Percentiles rank a stretch among this genome's conserved stretches.
Conservation (phyloP, 805 yeast species). For the Hanseniaspora jakobsenii region DNA sequence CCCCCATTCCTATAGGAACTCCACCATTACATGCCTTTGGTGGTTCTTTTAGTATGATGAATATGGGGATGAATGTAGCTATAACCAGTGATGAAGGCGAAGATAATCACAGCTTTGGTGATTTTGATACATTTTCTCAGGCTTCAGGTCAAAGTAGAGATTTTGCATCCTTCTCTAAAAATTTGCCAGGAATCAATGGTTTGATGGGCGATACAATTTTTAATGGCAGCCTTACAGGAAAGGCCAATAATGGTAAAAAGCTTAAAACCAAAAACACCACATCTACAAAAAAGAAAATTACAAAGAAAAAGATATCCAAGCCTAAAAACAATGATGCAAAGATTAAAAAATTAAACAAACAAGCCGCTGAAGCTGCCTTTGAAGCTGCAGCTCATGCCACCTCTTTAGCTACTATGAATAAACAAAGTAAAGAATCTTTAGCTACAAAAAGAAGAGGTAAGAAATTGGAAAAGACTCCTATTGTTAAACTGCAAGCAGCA, state of each 20-base stretch:
- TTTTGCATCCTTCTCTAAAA: neutral
- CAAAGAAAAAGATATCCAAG: conserved; percentile 1
- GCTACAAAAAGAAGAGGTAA: conserved; percentile 15
- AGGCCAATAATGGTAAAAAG: neutral
- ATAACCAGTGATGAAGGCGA: conserved; percentile 14
- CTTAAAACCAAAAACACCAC: neutral
- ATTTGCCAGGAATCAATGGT: neutral
- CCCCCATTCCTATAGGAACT: conserved; percentile 13
- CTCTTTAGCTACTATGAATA: conserved; percentile 13
- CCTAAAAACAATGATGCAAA: neutral
- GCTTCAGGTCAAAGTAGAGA: neutral
- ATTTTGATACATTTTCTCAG: conserved; percentile 10
- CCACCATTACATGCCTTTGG: conserved; percentile 16
- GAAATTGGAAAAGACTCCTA: conserved; percentile 6
- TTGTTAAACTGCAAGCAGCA: neutral
- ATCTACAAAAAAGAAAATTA: neutral
- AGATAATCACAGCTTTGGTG: conserved; percentile 5
- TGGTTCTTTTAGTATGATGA: conserved; percentile 12
- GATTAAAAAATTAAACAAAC: conserved; percentile 2
- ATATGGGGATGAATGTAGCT: conserved; percentile 13
- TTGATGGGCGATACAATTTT: neutral
- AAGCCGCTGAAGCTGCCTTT: conserved; percentile 14
- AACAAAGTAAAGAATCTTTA: conserved; percentile 12
- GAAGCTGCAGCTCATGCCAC: conserved; percentile 16
- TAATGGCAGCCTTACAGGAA: neutral